Evolutionary conservation across 2,329 filamentous ascomycete genomes (phyloP), one percentile per base, ranked within the genome.

Genomic region (Neopestalotiopsis clavispora): DNA sequence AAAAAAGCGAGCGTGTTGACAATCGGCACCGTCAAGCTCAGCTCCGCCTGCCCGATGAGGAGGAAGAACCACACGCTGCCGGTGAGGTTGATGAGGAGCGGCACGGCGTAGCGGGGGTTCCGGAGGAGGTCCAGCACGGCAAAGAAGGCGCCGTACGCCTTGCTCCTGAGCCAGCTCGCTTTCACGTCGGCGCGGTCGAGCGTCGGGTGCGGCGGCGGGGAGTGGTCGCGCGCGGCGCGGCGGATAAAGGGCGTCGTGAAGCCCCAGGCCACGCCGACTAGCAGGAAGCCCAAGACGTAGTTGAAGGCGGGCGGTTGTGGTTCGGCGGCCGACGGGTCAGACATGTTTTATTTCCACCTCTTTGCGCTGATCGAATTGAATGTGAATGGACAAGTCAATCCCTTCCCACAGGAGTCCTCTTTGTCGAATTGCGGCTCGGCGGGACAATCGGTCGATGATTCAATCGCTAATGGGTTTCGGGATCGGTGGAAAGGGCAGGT

Each of bases 61-160:
- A 98, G 81, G 75, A 98, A 98, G 82, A 98, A 98, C 95, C 95
- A 98, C 67, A 98, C 87, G 77, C 94, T 97, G 38, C 95, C 95
- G 2, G 95, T 97, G 66, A 98, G 82, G 78, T 98, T 98, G 69
- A 97, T 81, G 66, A 97, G 82, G 74, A 98, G 81, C 23, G 95
- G 95, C 32, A 97, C 82, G 5, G 94, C 93, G 80, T 98, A 98
- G 20, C 89, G 87, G 45, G 95, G 95, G 74, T 94, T 94, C 69
- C 87, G 85, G 66, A 98, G 81, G 69, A 98, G 84, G 77, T 97
- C 95, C 13, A 90, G 76, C 1, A 95, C 92, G 3, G 90, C 91
- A 78, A 94, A 96, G 75, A 92, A 88, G 7, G 91, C 85, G 1
- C 87, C 87, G 71, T 90, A 88, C 1, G 92, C 71, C 75, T 88